Conservation (phyloP, 108 stramenopile species). For the Seminavis robusta region DNA sequence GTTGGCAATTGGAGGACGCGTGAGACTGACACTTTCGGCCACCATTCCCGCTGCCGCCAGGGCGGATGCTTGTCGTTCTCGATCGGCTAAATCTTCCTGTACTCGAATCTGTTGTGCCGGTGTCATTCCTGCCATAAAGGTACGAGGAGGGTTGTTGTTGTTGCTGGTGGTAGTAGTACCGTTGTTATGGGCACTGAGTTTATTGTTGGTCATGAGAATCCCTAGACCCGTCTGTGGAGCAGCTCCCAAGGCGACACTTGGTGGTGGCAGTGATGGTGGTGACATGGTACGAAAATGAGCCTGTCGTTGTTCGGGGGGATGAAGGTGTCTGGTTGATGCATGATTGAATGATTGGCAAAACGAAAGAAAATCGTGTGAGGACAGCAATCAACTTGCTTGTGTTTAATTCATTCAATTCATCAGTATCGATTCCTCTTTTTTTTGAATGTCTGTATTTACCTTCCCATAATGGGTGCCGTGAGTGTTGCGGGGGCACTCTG, state of each 20-base stretch:
- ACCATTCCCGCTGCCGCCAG: slow-evolving; percentile 84
- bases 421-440: too few species aligned
- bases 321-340: slow-evolving; percentile 6
- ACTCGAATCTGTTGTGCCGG: slow-evolving; percentile 40
- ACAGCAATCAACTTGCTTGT: too few species aligned
- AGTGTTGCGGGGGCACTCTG: slow-evolving; percentile 11
- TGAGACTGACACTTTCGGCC: slow-evolving; percentile 43
- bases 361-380: too few species aligned
- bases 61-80: slow-evolving; percentile 82
- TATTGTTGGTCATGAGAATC: slow-evolving; percentile 51
- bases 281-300: slow-evolving; percentile 40
- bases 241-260: too few species aligned
- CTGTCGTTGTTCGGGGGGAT: slow-evolving; percentile 23
- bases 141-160: slow-evolving; percentile 12
- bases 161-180: neutral
- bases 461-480: neutral
- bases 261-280: slow-evolving; percentile 14
- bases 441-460: too few species aligned
- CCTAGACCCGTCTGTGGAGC: slow-evolving; percentile 70
- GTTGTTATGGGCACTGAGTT: slow-evolving; percentile 2
- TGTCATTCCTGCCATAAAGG: slow-evolving; percentile 29
- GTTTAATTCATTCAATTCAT: too few species aligned
- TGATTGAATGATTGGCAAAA: too few species aligned
- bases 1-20: slow-evolving; percentile 4
- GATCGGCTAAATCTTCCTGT: slow-evolving; percentile 61